A percentile compares a stretch with the other conserved stretches of the same genome.
phyloP scores from a whole-genome alignment of 1,139 yeast genomes.

The Blastobotrys apis region DNA sequence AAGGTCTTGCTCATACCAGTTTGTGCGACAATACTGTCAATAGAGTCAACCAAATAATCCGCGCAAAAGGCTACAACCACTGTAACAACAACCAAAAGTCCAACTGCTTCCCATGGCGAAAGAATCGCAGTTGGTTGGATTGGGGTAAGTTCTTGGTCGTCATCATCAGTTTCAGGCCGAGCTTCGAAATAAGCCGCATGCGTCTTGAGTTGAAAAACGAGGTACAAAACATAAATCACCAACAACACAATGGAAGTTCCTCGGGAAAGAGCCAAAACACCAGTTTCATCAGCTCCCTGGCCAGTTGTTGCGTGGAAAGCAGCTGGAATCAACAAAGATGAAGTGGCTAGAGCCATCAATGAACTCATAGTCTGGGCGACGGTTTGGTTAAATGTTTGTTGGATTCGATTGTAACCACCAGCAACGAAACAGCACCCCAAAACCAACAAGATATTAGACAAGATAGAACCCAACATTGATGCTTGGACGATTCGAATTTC shows the following conservation, averaged over 20 bases:
- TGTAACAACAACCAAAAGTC: constrained; percentile 55
- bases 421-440: constrained; percentile 93
- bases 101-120: constrained; percentile 28
- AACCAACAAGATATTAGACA: constrained; percentile 81
- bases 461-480: constrained; percentile 89
- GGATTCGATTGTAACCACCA: constrained; percentile 83
- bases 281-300: constrained; percentile 36
- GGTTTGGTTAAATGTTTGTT: constrained; percentile 88
- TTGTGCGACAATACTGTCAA: constrained; percentile 77
- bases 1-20: constrained; percentile 91
- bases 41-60: constrained; percentile 87
- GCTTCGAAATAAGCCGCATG: constrained; percentile 63
- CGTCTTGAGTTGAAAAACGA: constrained; percentile 82
- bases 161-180: constrained; percentile 35
- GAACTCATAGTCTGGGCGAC: constrained; percentile 98
- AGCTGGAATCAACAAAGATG: constrained; percentile 88
- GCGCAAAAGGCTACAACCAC: constrained; percentile 87
- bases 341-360: constrained; percentile 82
- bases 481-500: constrained; percentile 93
- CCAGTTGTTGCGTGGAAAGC: constrained; percentile 78
- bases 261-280: constrained; percentile 73
- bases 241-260: constrained; percentile 80
- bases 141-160: constrained; percentile 18
- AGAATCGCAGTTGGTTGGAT: constrained; percentile 23
- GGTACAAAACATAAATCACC: constrained; percentile 69